Evolutionary conservation across 208 protist genomes (phyloP).

Genomic region (Leishmania guyanensis): DNA sequence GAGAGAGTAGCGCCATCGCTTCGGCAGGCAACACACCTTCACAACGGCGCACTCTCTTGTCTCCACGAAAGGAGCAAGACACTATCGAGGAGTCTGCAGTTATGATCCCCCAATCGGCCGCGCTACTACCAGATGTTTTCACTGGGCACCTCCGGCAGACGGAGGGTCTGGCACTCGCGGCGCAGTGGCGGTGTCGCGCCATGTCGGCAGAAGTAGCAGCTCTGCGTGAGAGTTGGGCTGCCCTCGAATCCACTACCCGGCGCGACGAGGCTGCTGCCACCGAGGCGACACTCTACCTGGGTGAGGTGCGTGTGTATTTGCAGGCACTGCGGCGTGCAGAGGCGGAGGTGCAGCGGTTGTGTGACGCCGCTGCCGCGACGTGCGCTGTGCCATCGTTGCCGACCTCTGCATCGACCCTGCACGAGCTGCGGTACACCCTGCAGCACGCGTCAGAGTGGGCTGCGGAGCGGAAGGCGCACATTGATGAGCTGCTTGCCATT

Average conservation of each 20-base stretch:
- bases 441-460: conserved; percentile 9
- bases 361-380: background rate
- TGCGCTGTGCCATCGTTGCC: background rate
- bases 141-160: conserved; percentile 20
- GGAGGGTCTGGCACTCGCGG: conserved; percentile 19
- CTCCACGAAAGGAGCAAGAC: background rate
- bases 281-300: conserved; percentile 10
- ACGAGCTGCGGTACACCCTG: conserved; percentile 13
- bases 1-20: background rate
- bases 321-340: conserved; percentile 30
- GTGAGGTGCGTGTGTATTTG: conserved; percentile 30
- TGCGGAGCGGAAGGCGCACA: background rate
- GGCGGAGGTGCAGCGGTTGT: conserved; percentile 18
- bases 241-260: background rate
- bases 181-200: conserved; percentile 15
- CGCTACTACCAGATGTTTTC: conserved; percentile 13
- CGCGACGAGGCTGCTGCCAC: conserved; percentile 17
- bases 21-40: background rate
- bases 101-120: background rate
- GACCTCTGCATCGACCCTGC: background rate
- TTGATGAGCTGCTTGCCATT: conserved; percentile 13
- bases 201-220: conserved; percentile 21
- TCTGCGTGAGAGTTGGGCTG: conserved; percentile 12
- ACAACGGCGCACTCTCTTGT: background rate
- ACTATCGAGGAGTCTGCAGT: background rate